Conservation (phyloP, 495 filamentous ascomycete genomes). For the Letharia columbiana region DNA sequence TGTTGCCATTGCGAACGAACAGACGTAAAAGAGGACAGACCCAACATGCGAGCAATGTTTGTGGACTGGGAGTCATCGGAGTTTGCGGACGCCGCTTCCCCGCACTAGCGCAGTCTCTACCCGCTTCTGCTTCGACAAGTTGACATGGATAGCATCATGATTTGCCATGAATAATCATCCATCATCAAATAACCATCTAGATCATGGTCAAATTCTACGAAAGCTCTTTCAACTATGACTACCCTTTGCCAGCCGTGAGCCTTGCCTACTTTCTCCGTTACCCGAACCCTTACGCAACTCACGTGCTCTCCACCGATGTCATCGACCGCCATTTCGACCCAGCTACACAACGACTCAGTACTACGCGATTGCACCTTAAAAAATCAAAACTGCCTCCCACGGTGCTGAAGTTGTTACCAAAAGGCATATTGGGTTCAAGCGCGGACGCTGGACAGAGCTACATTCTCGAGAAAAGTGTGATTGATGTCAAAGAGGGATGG, state of each 20-base stretch:
- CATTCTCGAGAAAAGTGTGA: conserved; percentile 83
- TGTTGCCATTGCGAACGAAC: conserved; percentile 31
- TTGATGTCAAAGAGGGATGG: conserved; percentile 84
- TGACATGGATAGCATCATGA: conserved; percentile 1
- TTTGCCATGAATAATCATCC: neutral
- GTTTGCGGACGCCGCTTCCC: conserved; percentile 9
- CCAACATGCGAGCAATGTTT: too few species aligned
- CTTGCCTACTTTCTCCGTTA: conserved; percentile 99
- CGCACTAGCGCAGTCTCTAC: conserved; percentile 8
- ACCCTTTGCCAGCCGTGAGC: conserved; percentile 83
- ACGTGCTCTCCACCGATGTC: conserved; percentile 94
- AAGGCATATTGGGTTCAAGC: conserved; percentile 58
- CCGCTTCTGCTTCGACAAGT: neutral
- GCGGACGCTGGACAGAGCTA: conserved; percentile 64
- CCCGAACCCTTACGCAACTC: conserved; percentile 90
- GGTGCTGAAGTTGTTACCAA: conserved; percentile 72
- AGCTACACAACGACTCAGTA: conserved; percentile 68
- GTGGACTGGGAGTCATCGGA: conserved; percentile 1
- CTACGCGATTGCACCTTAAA: conserved; percentile 86
- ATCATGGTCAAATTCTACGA: conserved; percentile 82
- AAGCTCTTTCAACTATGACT: conserved; percentile 79
- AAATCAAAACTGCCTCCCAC: conserved; percentile 80
- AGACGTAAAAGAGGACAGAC: neutral
- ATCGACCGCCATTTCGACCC: conserved; percentile 81
- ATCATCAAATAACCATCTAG: neutral